These are phyloP conservation scores for Clohesyomyces aquaticus DNA, from an alignment of 495 filamentous ascomycete species.

Conservation along the genomic window DNA sequence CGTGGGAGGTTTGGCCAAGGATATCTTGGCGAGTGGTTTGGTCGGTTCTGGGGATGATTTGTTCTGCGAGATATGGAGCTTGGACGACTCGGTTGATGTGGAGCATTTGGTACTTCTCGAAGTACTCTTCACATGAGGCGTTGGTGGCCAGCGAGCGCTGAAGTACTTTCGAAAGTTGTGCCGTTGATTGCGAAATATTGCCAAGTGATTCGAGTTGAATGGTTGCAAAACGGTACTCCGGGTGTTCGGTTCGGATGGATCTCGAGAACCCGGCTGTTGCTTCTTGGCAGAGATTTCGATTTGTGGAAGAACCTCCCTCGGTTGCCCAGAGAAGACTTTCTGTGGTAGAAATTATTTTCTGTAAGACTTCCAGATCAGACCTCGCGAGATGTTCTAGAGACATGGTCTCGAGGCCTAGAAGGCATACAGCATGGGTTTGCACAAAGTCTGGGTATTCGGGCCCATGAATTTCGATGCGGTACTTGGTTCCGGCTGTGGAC, in stretches of 20 bases:
- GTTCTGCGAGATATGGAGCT: background rate
- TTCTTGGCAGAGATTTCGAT: too few relatives aligned
- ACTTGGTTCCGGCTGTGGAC: too few relatives aligned
- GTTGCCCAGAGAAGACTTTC: slow-evolving; percentile 17
- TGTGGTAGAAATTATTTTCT: background rate
- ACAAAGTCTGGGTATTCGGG: too few relatives aligned
- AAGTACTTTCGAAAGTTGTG: too few relatives aligned
- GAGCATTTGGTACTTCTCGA: slow-evolving; percentile 7
- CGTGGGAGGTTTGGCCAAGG: too few relatives aligned
- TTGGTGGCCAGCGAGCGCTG: background rate
- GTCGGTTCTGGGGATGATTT: slow-evolving; percentile 9
- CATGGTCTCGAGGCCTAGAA: background rate
- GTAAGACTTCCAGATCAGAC: background rate
- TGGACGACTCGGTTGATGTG: slow-evolving; percentile 16
- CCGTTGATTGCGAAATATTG: slow-evolving; percentile 6
- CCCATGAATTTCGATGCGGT: too few relatives aligned
- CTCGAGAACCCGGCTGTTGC: too few relatives aligned
- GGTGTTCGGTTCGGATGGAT: slow-evolving; percentile 24
- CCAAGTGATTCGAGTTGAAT: slow-evolving; percentile 1
- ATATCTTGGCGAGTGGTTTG: too few relatives aligned
- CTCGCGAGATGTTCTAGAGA: slow-evolving; percentile 2
- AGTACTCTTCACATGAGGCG: slow-evolving; percentile 20
- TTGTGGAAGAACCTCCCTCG: too few relatives aligned
- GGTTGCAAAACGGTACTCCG: slow-evolving; percentile 6
- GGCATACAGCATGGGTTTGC: too few relatives aligned